Evolutionary conservation across 495 filamentous ascomycete species (phyloP).

Genomic region (Xylaria palmicola): DNA sequence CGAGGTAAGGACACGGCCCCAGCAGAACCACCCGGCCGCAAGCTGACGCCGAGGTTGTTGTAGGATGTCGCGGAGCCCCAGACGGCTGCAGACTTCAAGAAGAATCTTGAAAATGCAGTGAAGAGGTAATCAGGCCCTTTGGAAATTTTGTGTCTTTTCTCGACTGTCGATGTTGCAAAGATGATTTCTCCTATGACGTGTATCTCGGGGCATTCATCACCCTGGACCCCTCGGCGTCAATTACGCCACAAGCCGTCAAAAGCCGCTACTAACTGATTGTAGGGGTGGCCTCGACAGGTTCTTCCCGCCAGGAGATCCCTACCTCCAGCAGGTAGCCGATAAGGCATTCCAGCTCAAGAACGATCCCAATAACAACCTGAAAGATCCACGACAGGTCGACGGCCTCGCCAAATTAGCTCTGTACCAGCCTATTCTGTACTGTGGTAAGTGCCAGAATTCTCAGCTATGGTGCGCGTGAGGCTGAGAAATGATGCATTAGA

Average conservation of each 20-base stretch:
- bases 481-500: not conserved
- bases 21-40: not conserved
- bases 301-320: slow-evolving; percentile 4
- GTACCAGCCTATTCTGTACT: slow-evolving; percentile 5
- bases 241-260: not conserved
- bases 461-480: not conserved
- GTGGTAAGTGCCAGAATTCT: not conserved
- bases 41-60: not conserved
- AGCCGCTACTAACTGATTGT: not conserved
- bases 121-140: not conserved
- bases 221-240: too few relatives aligned
- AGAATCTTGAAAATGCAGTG: slow-evolving; percentile 1
- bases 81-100: slow-evolving; percentile 4
- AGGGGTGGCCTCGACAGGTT: slow-evolving; percentile 2
- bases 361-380: not conserved
- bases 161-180: too few relatives aligned
- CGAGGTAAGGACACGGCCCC: not conserved
- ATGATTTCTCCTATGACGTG: not conserved
- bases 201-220: not conserved
- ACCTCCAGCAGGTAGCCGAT: slow-evolving; percentile 6
- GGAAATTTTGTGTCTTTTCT: not conserved
- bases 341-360: slow-evolving; percentile 2
- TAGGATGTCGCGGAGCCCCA: slow-evolving; percentile 2
- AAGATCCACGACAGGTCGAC: not conserved
- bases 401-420: not conserved